A percentile compares a stretch with the other conserved stretches of the same genome.
Evolutionary conservation across 345 rosid genomes (phyloP).

Genomic region (Eucalyptus victrix): DNA sequence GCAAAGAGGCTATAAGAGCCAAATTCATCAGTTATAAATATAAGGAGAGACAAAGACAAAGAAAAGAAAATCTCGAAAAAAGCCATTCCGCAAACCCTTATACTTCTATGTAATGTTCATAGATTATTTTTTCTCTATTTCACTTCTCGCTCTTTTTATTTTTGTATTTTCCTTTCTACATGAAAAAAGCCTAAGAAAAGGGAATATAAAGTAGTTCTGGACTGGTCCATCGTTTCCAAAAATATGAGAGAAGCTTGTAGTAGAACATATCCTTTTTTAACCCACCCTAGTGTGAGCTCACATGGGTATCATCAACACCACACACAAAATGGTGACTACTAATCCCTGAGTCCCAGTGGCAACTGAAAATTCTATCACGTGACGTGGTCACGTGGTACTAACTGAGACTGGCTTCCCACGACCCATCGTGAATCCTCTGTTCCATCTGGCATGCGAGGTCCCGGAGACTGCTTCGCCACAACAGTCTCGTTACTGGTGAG

Average conservation of each 20-base stretch:
- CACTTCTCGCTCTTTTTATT: background rate
- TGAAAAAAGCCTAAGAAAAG: background rate
- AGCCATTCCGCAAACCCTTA: background rate
- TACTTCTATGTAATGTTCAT: background rate
- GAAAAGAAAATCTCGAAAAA: too few species aligned
- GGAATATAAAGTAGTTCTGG: background rate
- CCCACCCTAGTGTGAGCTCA: background rate
- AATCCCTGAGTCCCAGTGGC: background rate
- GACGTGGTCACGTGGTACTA: background rate
- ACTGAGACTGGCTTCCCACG: constrained; percentile 64
- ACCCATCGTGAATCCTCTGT: constrained; percentile 95
- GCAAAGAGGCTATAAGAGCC: background rate
- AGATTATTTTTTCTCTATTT: background rate
- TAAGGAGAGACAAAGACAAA: too few species aligned
- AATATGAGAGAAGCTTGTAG: background rate
- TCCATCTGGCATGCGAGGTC: constrained; percentile 99
- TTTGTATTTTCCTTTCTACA: background rate
- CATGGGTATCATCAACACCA: background rate
- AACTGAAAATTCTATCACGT: background rate
- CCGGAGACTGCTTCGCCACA: constrained; percentile 68
- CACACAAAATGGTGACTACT: background rate
- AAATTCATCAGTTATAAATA: background rate
- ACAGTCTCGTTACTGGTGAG: constrained; percentile 33
- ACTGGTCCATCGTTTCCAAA: background rate
- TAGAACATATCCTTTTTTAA: background rate